A percentile compares a stretch with the other conserved stretches of the same genome.
These are phyloP conservation scores for Aspergillus arachidicola DNA, from an alignment of 2,329 filamentous ascomycete species.

Conservation along the genomic window DNA sequence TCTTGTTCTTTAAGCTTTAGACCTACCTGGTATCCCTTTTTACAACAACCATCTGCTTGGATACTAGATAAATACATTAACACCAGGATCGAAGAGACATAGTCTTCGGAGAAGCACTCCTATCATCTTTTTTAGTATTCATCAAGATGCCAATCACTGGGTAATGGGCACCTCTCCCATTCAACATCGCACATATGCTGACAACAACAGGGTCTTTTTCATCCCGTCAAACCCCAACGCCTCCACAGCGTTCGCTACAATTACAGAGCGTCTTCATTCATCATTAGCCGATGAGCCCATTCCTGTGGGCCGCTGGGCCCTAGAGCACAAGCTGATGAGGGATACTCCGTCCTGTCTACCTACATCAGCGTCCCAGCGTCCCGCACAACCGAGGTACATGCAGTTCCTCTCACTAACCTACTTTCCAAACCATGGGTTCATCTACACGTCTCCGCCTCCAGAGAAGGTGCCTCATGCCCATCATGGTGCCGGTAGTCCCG, in stretches of 20 bases:
- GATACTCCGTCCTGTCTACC: conserved; percentile 46
- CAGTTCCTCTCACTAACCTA: conserved; percentile 47
- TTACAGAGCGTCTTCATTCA: conserved; percentile 44
- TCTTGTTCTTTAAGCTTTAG: background rate
- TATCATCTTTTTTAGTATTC: background rate
- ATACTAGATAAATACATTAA: background rate
- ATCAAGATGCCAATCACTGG: conserved; percentile 38
- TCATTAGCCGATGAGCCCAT: conserved; percentile 38
- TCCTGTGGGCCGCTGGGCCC: conserved; percentile 41
- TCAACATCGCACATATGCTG: background rate
- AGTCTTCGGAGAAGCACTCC: no score
- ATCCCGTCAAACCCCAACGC: conserved; percentile 45
- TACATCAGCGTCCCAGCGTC: conserved; percentile 33
- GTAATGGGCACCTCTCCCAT: conserved; percentile 22
- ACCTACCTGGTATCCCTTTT: background rate
- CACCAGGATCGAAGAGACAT: background rate
- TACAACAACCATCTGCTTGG: background rate
- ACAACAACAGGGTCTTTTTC: conserved; percentile 42
- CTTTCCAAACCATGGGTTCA: conserved; percentile 43
- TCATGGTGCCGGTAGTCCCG: conserved; percentile 4
- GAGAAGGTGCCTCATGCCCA: conserved; percentile 19
- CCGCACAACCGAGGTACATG: conserved; percentile 40
- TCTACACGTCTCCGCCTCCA: conserved; percentile 40
- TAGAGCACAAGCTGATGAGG: conserved; percentile 47
- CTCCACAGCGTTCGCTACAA: conserved; percentile 35